Evolutionary conservation across 2,329 filamentous ascomycete genomes (phyloP).

Genomic region (Pochonia chlamydosporia): DNA sequence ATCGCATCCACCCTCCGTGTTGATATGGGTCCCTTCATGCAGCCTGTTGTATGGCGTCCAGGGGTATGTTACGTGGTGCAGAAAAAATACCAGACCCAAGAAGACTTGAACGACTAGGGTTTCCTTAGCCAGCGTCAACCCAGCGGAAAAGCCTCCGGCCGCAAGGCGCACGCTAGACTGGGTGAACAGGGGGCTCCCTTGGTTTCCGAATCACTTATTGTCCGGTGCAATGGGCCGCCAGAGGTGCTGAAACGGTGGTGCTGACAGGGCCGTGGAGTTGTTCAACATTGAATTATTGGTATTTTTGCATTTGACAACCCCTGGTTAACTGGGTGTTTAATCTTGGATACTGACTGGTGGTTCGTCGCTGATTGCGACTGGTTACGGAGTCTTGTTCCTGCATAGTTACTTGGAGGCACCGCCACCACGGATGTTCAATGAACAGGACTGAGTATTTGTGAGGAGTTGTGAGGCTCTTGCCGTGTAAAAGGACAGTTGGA

Average conservation of each 20-base stretch:
- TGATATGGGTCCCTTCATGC: not conserved
- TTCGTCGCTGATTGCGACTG: not conserved
- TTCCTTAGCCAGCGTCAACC: too few relatives aligned
- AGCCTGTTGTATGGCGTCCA: not conserved
- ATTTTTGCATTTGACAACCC: not conserved
- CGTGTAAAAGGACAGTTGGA: too few relatives aligned
- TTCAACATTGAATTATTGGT: not conserved
- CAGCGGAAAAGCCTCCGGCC: too few relatives aligned
- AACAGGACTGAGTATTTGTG: not conserved
- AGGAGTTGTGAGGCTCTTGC: too few relatives aligned
- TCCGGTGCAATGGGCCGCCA: not conserved
- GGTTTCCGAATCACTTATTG: too few relatives aligned
- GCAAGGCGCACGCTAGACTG: too few relatives aligned
- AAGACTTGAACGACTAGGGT: too few relatives aligned
- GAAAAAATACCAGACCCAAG: not conserved
- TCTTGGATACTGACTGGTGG: not conserved
- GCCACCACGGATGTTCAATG: not conserved
- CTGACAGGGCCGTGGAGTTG: not conserved
- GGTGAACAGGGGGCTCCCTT: too few relatives aligned
- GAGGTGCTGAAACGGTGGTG: not conserved
- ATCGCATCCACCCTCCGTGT: not conserved
- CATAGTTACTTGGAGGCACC: not conserved
- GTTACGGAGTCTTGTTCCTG: not conserved
- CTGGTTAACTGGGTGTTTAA: not conserved
- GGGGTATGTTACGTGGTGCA: not conserved